These are phyloP conservation scores for Corynascus novoguineensis DNA, from an alignment of 495 filamentous ascomycete genomes.

Conservation along the genomic window DNA sequence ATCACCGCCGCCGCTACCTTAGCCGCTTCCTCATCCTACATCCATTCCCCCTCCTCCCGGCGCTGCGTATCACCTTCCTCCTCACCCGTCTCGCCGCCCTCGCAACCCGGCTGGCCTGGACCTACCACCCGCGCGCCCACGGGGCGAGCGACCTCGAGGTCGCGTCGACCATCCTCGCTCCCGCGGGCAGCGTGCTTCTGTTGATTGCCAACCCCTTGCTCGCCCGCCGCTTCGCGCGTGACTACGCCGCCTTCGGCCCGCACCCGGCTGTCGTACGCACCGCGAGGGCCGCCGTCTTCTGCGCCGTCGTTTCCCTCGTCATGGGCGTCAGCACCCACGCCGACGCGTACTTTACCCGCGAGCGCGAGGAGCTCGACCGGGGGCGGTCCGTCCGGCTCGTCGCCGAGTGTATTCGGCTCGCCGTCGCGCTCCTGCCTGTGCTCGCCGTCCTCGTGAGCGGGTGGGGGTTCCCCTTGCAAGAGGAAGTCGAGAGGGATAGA, in stretches of 20 bases:
- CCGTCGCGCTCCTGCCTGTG: slow-evolving; percentile 65
- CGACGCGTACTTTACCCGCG: slow-evolving; percentile 47
- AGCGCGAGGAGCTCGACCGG: slow-evolving; percentile 19
- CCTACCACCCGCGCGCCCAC: slow-evolving; percentile 11
- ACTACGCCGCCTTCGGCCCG: slow-evolving; percentile 64
- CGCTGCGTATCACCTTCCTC: slow-evolving; percentile 10
- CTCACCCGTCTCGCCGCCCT: slow-evolving; percentile 54
- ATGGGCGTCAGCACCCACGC: slow-evolving; percentile 62
- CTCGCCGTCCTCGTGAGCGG: slow-evolving; percentile 23
- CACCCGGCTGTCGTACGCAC: slow-evolving; percentile 39
- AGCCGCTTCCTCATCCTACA: neutral
- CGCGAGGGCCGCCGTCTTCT: slow-evolving; percentile 53
- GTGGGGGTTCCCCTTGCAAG: neutral
- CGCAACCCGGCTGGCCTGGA: slow-evolving; percentile 54
- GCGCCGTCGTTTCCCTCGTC: slow-evolving; percentile 53
- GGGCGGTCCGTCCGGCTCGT: slow-evolving; percentile 57
- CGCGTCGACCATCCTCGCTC: slow-evolving; percentile 61
- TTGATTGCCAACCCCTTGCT: slow-evolving; percentile 72
- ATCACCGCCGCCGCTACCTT: neutral
- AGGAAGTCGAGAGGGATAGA: neutral
- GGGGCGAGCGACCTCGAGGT: slow-evolving; percentile 48
- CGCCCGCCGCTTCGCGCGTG: slow-evolving; percentile 66
- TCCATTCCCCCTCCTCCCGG: neutral
- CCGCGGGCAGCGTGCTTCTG: slow-evolving; percentile 62
- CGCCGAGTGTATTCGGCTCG: slow-evolving; percentile 54